Evolutionary conservation across 1,284 basidiomycete genomes (phyloP).

Genomic region (Puccinia sorghi): DNA sequence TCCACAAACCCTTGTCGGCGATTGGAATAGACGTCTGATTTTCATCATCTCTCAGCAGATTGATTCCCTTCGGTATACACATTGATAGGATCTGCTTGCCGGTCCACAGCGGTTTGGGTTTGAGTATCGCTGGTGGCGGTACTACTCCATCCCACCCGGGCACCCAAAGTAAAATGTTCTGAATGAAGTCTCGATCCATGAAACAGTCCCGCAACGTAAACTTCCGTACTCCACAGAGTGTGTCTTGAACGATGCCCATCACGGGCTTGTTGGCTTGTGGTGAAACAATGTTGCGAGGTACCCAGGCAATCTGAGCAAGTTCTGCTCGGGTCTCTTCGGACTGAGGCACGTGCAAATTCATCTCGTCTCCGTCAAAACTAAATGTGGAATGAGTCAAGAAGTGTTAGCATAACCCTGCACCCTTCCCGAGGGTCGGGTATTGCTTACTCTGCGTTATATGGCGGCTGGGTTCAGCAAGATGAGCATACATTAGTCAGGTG

Average conservation of each 20-base stretch:
- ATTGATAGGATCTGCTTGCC: conserved; percentile 95
- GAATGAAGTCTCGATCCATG: conserved; percentile 88
- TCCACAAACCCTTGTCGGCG: conserved; percentile 89
- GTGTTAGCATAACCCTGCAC: conserved; percentile 42
- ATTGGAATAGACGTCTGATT: conserved; percentile 77
- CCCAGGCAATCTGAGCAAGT: conserved; percentile 97
- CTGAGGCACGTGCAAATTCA: conserved; percentile 99
- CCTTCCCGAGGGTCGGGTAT: conserved; percentile 35
- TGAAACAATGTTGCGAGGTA: conserved; percentile 96
- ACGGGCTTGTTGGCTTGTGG: conserved; percentile 99
- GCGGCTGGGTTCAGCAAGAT: conserved; percentile 63
- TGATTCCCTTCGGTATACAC: conserved; percentile 93
- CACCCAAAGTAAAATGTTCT: conserved; percentile 96
- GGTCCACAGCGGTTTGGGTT: conserved; percentile 96
- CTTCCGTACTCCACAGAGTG: conserved; percentile 94
- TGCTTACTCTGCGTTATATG: conserved; percentile 79
- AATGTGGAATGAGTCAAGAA: conserved; percentile 36
- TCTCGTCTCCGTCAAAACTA: conserved; percentile 96
- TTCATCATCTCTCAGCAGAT: conserved; percentile 79
- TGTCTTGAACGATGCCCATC: conserved; percentile 99
- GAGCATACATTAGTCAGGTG: conserved; percentile 51
- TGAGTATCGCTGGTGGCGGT: conserved; percentile 89
- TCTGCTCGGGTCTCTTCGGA: conserved; percentile 99
- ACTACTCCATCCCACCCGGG: conserved; percentile 94
- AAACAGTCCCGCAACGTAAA: conserved; percentile 93